phyloP scores from a whole-genome alignment of 495 filamentous ascomycete species.

The Hamigera avellanea region DNA sequence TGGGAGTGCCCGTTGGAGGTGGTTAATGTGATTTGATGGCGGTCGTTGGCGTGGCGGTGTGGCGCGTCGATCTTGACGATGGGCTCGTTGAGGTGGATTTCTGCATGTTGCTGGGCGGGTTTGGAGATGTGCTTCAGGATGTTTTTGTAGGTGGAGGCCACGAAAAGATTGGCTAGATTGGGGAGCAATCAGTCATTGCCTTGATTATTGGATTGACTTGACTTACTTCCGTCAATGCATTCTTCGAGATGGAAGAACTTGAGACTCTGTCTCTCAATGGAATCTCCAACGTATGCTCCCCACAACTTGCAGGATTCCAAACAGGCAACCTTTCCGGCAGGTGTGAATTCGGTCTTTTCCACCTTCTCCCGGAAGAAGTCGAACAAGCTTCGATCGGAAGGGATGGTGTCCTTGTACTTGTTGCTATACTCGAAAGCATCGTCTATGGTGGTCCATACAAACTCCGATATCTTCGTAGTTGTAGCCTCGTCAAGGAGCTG shows the following conservation, averaged over 20 bases:
- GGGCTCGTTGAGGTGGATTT: constrained; percentile 46
- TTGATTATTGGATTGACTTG: no score
- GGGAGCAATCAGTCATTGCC: no score
- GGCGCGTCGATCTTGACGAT: constrained; percentile 39
- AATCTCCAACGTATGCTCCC: constrained; percentile 81
- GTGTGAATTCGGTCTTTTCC: constrained; percentile 37
- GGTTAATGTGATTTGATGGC: constrained; percentile 36
- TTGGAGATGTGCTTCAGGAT: constrained; percentile 60
- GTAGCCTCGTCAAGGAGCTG: constrained; percentile 38
- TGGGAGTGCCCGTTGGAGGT: constrained; percentile 39
- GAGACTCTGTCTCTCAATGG: constrained; percentile 66
- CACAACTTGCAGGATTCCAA: constrained; percentile 63
- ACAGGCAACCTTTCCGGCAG: constrained; percentile 38
- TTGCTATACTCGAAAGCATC: constrained; percentile 75
- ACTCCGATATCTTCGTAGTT: constrained; percentile 40
- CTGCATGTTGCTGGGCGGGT: constrained; percentile 47
- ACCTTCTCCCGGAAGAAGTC: constrained; percentile 67
- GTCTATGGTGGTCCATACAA: constrained; percentile 70
- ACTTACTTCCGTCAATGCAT: constrained; percentile 76
- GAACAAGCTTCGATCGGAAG: constrained; percentile 52
- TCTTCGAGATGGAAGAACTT: constrained; percentile 95
- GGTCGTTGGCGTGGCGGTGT: constrained; percentile 4
- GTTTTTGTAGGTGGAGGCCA: constrained; percentile 72
- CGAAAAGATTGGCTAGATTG: constrained; percentile 68
- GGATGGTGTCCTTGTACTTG: constrained; percentile 49